phyloP scores from a whole-genome alignment of 31 red algal genomes.

The Bonnemaisonia californica region DNA sequence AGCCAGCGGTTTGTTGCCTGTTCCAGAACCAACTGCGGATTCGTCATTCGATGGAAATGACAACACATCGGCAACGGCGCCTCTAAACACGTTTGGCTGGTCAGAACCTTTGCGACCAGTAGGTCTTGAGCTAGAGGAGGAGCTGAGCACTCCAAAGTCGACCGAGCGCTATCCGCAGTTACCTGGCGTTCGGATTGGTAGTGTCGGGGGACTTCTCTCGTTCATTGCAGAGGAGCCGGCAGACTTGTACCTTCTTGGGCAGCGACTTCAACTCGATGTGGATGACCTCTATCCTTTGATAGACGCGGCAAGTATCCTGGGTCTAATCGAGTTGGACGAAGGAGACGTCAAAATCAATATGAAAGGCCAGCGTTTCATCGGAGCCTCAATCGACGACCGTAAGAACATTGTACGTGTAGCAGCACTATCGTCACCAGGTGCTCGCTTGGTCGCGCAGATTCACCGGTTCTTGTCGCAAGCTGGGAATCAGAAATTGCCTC shows the following conservation, averaged over 20 bases:
- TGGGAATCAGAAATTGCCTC: constrained; percentile 70
- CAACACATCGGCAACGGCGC: not conserved
- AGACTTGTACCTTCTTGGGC: constrained; percentile 89
- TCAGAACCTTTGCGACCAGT: not conserved
- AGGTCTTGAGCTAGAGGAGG: constrained; percentile 20
- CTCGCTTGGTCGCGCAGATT: constrained; percentile 85
- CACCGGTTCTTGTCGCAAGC: constrained; percentile 75
- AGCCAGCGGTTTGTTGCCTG: not conserved
- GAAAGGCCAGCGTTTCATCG: constrained; percentile 68
- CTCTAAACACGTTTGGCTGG: not conserved
- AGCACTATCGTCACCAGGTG: constrained; percentile 54
- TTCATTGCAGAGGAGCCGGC: constrained; percentile 80
- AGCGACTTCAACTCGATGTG: constrained; percentile 97
- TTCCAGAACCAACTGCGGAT: not conserved
- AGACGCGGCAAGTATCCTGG: constrained; percentile 91
- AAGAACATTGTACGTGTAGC: constrained; percentile 87
- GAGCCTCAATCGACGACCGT: constrained; percentile 87
- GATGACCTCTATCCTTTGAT: constrained; percentile 96
- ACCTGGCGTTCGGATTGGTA: constrained; percentile 96
- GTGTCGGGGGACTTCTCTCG: constrained; percentile 87
- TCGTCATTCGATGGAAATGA: not conserved
- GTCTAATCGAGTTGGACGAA: constrained; percentile 78
- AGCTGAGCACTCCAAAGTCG: not conserved
- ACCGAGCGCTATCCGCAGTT: constrained; percentile 81
- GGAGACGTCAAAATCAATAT: constrained; percentile 84